Conservation (phyloP, 306 rosid genomes). For the Quercus alba region DNA sequence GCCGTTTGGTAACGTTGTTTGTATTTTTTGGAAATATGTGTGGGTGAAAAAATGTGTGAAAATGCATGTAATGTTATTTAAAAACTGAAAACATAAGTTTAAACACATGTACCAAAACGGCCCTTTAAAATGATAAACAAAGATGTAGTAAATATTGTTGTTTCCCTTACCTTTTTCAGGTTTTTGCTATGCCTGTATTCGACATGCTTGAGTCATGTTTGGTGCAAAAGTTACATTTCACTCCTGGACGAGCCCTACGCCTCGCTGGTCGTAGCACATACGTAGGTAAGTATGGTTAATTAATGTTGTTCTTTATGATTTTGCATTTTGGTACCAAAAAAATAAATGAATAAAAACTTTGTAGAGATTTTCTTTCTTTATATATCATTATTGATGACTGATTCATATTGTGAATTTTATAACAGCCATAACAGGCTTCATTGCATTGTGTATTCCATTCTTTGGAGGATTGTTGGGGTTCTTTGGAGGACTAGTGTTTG, state of each 20-base stretch:
- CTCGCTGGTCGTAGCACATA: conserved; percentile 27
- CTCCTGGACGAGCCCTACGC: conserved; percentile 42
- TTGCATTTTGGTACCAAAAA: no score
- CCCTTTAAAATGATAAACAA: no score
- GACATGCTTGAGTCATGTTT: conserved; percentile 46
- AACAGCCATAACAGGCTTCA: conserved; percentile 38
- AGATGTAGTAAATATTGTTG: not conserved
- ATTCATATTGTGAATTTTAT: not conserved
- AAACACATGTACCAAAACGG: no score
- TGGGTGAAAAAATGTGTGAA: no score
- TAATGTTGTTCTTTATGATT: not conserved
- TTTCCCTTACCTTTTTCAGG: conserved; percentile 17
- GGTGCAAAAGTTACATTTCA: conserved; percentile 21
- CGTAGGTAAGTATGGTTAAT: conserved; percentile 44
- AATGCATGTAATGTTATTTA: no score
- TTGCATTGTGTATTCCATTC: conserved; percentile 63
- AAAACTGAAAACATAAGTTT: no score
- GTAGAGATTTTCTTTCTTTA: not conserved
- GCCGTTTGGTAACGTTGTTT: no score
- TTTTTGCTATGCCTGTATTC: conserved; percentile 66
- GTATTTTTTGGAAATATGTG: no score
- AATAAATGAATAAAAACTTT: no score
- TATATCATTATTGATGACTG: not conserved
- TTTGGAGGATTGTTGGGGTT: conserved; percentile 74
- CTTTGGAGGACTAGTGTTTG: conserved; percentile 72